Base-by-base conservation (phyloP, 2,329 filamentous ascomycete genomes). In the Mollisia scopiformis region DNA sequence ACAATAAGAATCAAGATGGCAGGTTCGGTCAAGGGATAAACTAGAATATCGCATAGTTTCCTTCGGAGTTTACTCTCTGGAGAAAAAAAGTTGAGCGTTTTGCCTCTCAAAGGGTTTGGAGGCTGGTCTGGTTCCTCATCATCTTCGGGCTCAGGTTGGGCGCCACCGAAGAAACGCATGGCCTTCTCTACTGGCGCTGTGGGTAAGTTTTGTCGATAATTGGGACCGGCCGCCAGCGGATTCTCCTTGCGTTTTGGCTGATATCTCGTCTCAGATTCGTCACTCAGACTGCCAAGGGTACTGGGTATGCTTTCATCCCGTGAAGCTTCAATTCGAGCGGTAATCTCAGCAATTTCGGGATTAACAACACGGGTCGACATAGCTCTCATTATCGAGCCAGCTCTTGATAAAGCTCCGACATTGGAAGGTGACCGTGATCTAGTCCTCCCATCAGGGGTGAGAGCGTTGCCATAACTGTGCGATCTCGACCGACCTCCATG, bases 291-390 rank as follows among this genome's bases (percentile, higher is more conserved):
- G 51, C 54, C 59, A n/a, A 62, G 33, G 30, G 55, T 57, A 16
- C 54, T 57, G 46, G 57, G 54, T 6, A 55, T 58, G 39, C 57
- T 64, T 10, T 55, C 55, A n/a, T 49, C 55, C 46, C 62, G 55
- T 28, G 58, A 59, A 33, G 71, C 67, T 54, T 73, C 64, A 65
- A 73, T 61, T 59, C 69, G 63, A 72, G 71, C 46, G 71, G 67
- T 87, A 64, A 90, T 87, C 73, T 97, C 92, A 16, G 93, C 82
- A 21, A 91, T 79, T 69, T 97, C 92, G 4, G 89, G 89, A 72
- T 98, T 98, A 72, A 99, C 95, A 58, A 99, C 93, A 79, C 95
- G 92, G 78, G 97, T 93, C 31, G 96, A 98, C 87, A 99, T 96
- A 63, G 87, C 87, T 66, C 90, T 85, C 76, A 93, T 86, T 69